These are phyloP conservation scores for Musa beccarii DNA, from an alignment of 176 grass and related monocot species.

Conservation along the genomic window DNA sequence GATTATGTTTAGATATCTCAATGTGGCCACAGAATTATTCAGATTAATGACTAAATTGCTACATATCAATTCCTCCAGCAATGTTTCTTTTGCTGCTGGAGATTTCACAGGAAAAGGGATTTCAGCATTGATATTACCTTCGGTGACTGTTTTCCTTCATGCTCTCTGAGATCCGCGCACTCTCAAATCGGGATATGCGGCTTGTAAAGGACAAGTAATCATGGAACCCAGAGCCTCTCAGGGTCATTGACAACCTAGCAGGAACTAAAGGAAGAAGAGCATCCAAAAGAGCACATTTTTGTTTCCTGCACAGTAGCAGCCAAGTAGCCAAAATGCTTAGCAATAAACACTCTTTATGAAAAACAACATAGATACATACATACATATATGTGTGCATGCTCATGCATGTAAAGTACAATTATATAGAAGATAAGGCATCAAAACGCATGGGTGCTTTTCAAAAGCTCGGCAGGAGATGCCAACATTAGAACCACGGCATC, in stretches of 20 bases:
- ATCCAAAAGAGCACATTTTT: conserved; percentile 36
- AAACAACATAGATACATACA: no score
- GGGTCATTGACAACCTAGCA: conserved; percentile 49
- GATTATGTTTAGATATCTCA: no score
- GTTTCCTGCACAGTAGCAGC: conserved; percentile 38
- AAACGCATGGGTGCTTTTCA: no score
- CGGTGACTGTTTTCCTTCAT: conserved; percentile 25
- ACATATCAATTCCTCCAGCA: neutral
- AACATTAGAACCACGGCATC: no score
- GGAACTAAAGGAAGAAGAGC: conserved; percentile 46
- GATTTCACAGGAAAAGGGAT: conserved; percentile 5
- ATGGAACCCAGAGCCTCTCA: conserved; percentile 64
- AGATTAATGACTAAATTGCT: neutral
- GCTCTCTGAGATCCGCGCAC: conserved; percentile 45
- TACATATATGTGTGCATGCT: no score
- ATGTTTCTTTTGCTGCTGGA: neutral
- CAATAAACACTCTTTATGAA: conserved; percentile 1
- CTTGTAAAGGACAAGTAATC: conserved; percentile 72
- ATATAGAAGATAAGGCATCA: no score
- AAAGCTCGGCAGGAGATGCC: no score
- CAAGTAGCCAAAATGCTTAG: conserved; percentile 6
- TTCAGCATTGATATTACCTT: conserved; percentile 34
- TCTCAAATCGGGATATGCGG: conserved; percentile 66
- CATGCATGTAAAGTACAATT: no score
- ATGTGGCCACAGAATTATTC: no score